phyloP scores from a whole-genome alignment of 2,329 filamentous ascomycete species.

The Ophiostoma sp. region DNA sequence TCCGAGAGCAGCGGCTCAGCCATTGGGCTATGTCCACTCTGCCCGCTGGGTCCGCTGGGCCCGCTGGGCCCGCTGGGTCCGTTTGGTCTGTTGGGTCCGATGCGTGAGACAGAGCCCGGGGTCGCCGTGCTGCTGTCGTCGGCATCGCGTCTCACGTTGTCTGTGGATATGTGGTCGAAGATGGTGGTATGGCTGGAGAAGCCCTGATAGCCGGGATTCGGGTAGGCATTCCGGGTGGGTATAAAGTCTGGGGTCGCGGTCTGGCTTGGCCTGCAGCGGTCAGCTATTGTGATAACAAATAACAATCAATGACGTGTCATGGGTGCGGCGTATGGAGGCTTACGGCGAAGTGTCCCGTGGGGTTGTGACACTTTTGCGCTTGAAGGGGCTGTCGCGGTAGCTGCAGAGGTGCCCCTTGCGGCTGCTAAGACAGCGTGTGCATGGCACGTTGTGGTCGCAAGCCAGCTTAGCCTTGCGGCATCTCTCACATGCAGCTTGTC shows the following conservation, averaged over 20 bases:
- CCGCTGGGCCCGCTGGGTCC: background rate
- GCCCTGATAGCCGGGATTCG: conserved; percentile 14
- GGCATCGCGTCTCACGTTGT: conserved; percentile 1
- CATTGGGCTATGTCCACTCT: background rate
- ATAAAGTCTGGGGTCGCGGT: conserved; percentile 3
- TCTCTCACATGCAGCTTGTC: conserved; percentile 13
- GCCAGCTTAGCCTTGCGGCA: conserved; percentile 14
- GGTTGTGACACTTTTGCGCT: conserved; percentile 2
- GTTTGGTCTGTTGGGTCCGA: background rate
- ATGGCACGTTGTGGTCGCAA: conserved; percentile 8
- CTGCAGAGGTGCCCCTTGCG: conserved; percentile 11
- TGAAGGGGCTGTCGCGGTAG: conserved; percentile 15
- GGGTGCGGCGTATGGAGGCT: background rate
- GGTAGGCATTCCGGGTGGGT: conserved; percentile 8
- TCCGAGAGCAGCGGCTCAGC: conserved; percentile 7
- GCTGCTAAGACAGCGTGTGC: conserved; percentile 1
- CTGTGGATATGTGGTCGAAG: conserved; percentile 6
- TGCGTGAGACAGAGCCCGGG: background rate
- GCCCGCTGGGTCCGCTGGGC: background rate
- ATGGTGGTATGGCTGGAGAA: conserved; percentile 15
- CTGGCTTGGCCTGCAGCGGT: conserved; percentile 7
- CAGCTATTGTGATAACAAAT: background rate
- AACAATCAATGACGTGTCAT: background rate
- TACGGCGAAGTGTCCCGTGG: background rate
- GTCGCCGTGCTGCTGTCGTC: background rate